These are phyloP conservation scores for Coriolopsis trogii DNA, from an alignment of 1,284 basidiomycete species.

Conservation along the genomic window DNA sequence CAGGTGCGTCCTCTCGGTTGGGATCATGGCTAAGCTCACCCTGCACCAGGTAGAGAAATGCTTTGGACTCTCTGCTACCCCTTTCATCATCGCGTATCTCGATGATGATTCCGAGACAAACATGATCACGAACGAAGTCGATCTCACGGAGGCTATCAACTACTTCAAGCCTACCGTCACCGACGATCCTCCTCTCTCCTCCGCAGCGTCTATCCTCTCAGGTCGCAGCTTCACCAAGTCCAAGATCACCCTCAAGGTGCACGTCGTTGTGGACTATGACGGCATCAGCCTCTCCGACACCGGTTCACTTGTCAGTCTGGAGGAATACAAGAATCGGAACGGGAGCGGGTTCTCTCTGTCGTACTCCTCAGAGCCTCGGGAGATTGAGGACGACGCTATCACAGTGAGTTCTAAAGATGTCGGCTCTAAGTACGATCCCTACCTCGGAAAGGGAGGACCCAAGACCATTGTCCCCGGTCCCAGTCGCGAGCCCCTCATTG, in stretches of 20 bases:
- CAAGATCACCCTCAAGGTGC: constrained; percentile 76
- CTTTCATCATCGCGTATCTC: constrained; percentile 65
- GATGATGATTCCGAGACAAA: constrained; percentile 85
- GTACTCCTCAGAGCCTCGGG: constrained; percentile 40
- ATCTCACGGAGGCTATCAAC: constrained; percentile 83
- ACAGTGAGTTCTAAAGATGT: constrained; percentile 74
- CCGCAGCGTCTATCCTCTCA: constrained; percentile 74
- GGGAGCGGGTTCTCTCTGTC: constrained; percentile 62
- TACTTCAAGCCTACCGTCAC: constrained; percentile 72
- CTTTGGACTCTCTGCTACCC: constrained; percentile 10
- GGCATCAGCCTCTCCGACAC: constrained; percentile 90
- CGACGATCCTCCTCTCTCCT: constrained; percentile 70
- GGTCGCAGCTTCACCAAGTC: constrained; percentile 66
- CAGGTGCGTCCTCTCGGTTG: constrained; percentile 50
- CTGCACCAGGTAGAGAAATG: constrained; percentile 16
- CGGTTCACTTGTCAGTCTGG: constrained; percentile 74
- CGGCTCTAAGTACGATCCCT: constrained; percentile 35
- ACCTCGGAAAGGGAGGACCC: constrained; percentile 21
- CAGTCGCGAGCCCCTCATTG: constrained; percentile 29
- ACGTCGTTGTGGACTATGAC: constrained; percentile 84
- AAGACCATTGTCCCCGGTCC: constrained; percentile 33
- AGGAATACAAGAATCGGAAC: constrained; percentile 68
- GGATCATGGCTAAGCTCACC: constrained; percentile 63
- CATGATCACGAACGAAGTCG: constrained; percentile 68
- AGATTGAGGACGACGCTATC: constrained; percentile 68